Conservation (phyloP, 1,284 basidiomycete species). For the Cutaneotrichosporon arboriforme region DNA sequence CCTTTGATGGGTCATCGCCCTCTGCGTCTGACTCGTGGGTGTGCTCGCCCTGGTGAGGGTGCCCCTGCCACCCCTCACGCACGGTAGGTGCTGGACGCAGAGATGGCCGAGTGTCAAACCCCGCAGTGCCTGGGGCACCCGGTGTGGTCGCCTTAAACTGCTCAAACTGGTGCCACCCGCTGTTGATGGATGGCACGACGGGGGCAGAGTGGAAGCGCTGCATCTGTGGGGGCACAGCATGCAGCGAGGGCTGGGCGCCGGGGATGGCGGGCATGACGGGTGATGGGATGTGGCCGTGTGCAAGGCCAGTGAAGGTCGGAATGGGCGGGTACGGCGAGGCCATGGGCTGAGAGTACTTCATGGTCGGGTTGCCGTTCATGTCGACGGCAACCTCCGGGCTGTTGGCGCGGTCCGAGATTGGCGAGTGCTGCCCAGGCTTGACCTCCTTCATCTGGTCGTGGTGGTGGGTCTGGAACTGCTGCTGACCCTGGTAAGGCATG, state of each 20-base stretch:
- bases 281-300: constrained; percentile 7
- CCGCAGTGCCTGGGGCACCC: background rate
- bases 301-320: constrained; percentile 4
- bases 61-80: background rate
- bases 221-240: constrained; percentile 36
- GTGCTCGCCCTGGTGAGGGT: constrained; percentile 7
- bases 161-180: constrained; percentile 19
- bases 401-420: constrained; percentile 9
- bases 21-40: constrained; percentile 23
- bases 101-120: constrained; percentile 13
- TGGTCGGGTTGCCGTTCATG: constrained; percentile 26
- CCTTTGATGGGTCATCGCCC: constrained; percentile 12
- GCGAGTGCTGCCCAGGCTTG: constrained; percentile 10
- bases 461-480: background rate
- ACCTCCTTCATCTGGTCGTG: constrained; percentile 9
- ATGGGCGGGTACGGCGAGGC: constrained; percentile 15
- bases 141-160: constrained; percentile 14
- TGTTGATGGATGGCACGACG: constrained; percentile 27
- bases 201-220: constrained; percentile 42
- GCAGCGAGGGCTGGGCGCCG: constrained; percentile 13
- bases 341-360: constrained; percentile 17
- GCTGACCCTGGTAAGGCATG: constrained; percentile 16
- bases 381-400: constrained; percentile 25
- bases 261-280: constrained; percentile 6
- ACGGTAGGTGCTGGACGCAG: constrained; percentile 7